Base-by-base conservation (phyloP, 805 yeast species). In the Candida golubevii region DNA sequence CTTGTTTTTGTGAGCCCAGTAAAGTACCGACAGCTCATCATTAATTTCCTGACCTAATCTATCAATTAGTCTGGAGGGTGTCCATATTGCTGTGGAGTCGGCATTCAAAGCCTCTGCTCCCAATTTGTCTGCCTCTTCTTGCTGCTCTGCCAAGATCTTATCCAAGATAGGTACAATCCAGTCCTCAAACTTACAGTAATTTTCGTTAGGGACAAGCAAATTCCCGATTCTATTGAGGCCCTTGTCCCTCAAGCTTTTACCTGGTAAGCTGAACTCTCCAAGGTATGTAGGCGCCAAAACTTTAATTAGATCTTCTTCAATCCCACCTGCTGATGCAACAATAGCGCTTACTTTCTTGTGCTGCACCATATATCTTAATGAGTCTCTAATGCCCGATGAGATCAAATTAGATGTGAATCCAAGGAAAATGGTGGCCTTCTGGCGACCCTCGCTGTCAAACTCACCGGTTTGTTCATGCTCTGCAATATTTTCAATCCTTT, bases 191-290 rank as follows among this genome's bases (percentile, higher is more conserved):
- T 81, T 82, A 72, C 98, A 91, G 72, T 93, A 93, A 71, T 93
- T 93, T 65, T 93, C 99, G 63, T 93, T 93, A 45, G 99, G 99
- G 41, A 93, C 98, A 55, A 93, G 75, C 65, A 93, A 75, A 65
- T 93, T 95, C 51, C 99, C 99, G 58, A 95, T 93, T 69, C 99
- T 83, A 73, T 93, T 93, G 85, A 93, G 82, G 51, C 99, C 99
- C 65, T 89, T 83, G 40, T 88, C 96, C 66, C 99, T 82, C 51
- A 93, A 77, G 38, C 76, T 73, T 45, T 82, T 73, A 48, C 99
- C 99, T 12, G 82, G 80, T 54, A 91, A 73, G 36, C 84, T 64
- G 65, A 89, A 93, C 40, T 89, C 97, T 42, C 99, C 97, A 75
- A 95, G 72, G 59, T 82, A 90, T 7, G 99, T 93, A 44, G 97